Conservation (phyloP, 305 asterid genomes). For the Solanum hybrid region DNA sequence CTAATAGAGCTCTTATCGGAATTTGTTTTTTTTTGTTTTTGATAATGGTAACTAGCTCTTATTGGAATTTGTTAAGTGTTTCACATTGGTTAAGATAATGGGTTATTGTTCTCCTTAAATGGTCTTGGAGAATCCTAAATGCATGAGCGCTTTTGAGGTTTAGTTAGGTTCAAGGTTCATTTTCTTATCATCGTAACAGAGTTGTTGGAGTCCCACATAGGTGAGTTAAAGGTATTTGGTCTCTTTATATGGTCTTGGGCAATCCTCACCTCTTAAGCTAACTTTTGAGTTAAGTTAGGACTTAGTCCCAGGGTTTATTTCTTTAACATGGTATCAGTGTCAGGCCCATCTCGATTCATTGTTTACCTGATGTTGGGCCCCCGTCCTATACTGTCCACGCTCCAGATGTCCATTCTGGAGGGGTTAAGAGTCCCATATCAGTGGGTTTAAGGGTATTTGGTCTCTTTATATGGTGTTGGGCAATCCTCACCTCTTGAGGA, state of each 20-base stretch:
- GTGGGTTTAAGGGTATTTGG: background rate
- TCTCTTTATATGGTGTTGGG: background rate
- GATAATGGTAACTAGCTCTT: background rate
- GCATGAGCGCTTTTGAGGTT: background rate
- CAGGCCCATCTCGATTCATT: too few relatives aligned
- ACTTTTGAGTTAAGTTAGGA: background rate
- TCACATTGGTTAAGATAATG: background rate
- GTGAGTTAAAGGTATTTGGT: background rate
- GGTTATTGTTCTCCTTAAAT: background rate
- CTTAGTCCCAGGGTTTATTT: background rate
- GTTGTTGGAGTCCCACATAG: background rate
- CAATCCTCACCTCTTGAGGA: background rate
- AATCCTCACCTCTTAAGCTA: background rate
- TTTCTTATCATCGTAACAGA: background rate
- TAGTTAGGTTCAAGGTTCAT: background rate
- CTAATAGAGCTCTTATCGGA: background rate
- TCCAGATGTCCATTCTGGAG: background rate
- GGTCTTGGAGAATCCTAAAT: background rate
- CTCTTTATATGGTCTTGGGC: background rate
- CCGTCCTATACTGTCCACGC: background rate
- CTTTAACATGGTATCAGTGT: background rate
- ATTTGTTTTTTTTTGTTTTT: too few relatives aligned
- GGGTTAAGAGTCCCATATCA: background rate
- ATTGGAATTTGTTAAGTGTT: background rate
- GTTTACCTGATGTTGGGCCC: background rate